phyloP scores from a whole-genome alignment of 2,329 filamentous ascomycete species.

The Apiospora aurea region DNA sequence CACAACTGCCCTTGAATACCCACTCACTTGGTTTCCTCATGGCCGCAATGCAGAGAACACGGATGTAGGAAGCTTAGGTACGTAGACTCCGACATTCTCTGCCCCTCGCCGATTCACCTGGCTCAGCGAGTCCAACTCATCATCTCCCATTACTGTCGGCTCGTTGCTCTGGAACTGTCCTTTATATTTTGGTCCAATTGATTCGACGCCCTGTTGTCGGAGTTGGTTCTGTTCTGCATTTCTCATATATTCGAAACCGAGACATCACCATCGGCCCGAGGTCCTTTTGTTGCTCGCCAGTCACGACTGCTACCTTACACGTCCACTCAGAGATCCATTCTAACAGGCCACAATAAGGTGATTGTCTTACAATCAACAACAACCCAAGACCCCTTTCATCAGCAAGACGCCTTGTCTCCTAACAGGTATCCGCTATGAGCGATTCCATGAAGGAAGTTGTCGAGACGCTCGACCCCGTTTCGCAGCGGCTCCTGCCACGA shows the following conservation, averaged over 20 bases:
- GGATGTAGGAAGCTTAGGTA: slow-evolving; percentile 17
- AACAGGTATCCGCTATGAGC: slow-evolving; percentile 45
- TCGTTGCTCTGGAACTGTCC: slow-evolving; percentile 11
- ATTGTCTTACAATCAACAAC: slow-evolving; percentile 15
- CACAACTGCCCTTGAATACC: not conserved
- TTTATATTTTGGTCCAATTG: slow-evolving; percentile 19
- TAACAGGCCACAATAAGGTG: slow-evolving; percentile 13
- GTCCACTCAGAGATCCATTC: not conserved
- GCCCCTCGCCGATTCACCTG: slow-evolving; percentile 10
- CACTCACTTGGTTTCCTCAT: slow-evolving; percentile 16
- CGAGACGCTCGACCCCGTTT: slow-evolving; percentile 46
- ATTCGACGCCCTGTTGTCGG: slow-evolving; percentile 1
- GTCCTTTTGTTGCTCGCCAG: slow-evolving; percentile 21
- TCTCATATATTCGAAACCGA: slow-evolving; percentile 10
- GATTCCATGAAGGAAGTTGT: slow-evolving; percentile 47
- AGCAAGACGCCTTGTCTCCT: slow-evolving; percentile 38
- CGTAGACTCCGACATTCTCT: slow-evolving; percentile 15
- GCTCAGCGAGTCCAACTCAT: not conserved
- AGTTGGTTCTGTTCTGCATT: slow-evolving; percentile 18
- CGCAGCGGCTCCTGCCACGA: slow-evolving; percentile 41
- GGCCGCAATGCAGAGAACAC: slow-evolving; percentile 21
- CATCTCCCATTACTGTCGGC: not conserved
- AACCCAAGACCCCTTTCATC: slow-evolving; percentile 29
- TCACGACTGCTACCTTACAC: not conserved
- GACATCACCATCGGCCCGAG: slow-evolving; percentile 7